Base-by-base conservation (phyloP, 495 filamentous ascomycete species). In the Aspergillus nidulans region DNA sequence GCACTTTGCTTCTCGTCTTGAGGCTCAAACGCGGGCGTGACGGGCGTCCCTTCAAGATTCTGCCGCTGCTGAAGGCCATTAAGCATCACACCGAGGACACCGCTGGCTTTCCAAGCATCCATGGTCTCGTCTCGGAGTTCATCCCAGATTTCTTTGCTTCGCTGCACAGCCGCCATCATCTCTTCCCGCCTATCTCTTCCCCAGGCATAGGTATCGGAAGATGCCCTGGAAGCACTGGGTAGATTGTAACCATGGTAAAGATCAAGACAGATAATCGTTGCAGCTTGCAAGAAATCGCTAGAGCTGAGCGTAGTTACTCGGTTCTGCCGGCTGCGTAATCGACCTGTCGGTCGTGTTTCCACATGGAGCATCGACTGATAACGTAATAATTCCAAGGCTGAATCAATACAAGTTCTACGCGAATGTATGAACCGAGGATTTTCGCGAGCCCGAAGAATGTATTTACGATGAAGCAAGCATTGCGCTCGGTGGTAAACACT, bases 401-500 rank as follows among this genome's bases (percentile, higher is more conserved):
- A 87, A 59, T 96, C 90, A 50, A 97, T 87, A 57, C 91, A 95
- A 28, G 85, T 89, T 47, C 85, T 84, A 15, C 92, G 84, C 6
- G 90, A 96, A 62, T 91, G 87, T 12, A 86, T 83, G 58, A 92
- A 96, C 4, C 90, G 78, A 19, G 85, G 81, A 65, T 92, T 92
- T 56, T 87, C 80, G n/a, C 89, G 78, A 6, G 91, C 87, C 47
- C 84, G 81, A 15, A 80, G 74, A 58, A 96, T 79, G 65, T 92
- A 97, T 53, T 88, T 90, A 21, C 91, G 83, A 68, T 98, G 95
- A 19, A 98, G 81, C 25, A 95, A 84, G 54, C 86, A 90, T 64
- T 95, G 80, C 13, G 88, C 85, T 70, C 95, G 96, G 62, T 95
- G 85, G 63, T 89, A 94, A n/a, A 97, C 70, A 26, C 94, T 85